These are phyloP conservation scores for Dactylellina sp. DNA, from an alignment of 2,329 filamentous ascomycete genomes.

Conservation along the genomic window DNA sequence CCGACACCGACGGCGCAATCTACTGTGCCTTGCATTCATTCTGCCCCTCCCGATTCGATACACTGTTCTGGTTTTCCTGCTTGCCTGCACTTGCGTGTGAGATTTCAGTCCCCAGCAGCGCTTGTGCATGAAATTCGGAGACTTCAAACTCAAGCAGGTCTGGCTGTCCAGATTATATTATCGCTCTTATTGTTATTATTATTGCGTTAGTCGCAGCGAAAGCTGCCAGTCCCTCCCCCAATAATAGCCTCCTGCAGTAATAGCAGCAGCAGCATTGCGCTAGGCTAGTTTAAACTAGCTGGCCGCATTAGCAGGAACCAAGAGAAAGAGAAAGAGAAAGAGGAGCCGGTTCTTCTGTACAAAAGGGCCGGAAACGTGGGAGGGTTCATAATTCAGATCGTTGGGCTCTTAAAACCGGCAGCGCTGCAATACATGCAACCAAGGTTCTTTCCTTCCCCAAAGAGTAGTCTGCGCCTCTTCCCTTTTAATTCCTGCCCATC, in stretches of 20 bases:
- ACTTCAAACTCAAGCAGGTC: slow-evolving; percentile 27
- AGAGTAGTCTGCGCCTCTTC: slow-evolving; percentile 56
- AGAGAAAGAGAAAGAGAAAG: background rate
- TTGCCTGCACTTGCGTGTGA: slow-evolving; percentile 7
- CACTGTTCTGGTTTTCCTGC: slow-evolving; percentile 1
- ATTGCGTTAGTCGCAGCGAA: slow-evolving; percentile 16
- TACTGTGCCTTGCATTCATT: slow-evolving; percentile 24
- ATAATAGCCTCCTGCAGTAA: slow-evolving; percentile 45
- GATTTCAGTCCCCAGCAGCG: slow-evolving; percentile 48
- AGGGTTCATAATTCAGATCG: slow-evolving; percentile 13
- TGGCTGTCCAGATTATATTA: slow-evolving; percentile 4
- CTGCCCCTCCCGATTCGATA: background rate
- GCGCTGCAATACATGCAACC: slow-evolving; percentile 21
- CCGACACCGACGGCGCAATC: background rate
- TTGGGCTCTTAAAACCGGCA: slow-evolving; percentile 30
- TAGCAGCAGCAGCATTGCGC: slow-evolving; percentile 30
- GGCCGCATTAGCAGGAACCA: slow-evolving; percentile 38
- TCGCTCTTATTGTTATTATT: background rate
- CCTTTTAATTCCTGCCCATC: slow-evolving; percentile 55
- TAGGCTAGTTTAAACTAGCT: slow-evolving; percentile 25
- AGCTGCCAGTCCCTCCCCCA: slow-evolving; percentile 29
- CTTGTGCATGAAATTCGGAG: slow-evolving; percentile 44
- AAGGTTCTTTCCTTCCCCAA: slow-evolving; percentile 52
- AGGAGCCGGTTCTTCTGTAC: background rate
- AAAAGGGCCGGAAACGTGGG: slow-evolving; percentile 53